These are phyloP conservation scores for Tolypocladium paradoxum DNA, from an alignment of 2,329 filamentous ascomycete genomes.

Conservation along the genomic window DNA sequence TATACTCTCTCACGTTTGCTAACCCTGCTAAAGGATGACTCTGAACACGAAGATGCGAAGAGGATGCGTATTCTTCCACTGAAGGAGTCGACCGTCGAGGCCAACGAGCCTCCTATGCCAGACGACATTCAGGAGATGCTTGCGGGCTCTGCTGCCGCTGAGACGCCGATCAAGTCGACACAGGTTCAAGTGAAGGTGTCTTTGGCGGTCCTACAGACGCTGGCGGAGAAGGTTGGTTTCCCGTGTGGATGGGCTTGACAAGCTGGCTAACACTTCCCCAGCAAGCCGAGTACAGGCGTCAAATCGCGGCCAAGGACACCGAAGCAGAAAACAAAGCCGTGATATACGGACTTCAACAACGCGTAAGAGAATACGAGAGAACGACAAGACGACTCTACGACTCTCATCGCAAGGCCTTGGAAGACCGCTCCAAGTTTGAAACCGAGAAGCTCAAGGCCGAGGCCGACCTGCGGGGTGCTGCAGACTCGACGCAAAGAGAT, in stretches of 20 bases:
- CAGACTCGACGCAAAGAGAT: slow-evolving; percentile 18
- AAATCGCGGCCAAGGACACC: slow-evolving; percentile 16
- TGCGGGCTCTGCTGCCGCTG: slow-evolving; percentile 8
- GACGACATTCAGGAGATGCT: slow-evolving; percentile 20
- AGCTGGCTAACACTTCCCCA: slow-evolving; percentile 10
- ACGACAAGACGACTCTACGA: slow-evolving; percentile 34
- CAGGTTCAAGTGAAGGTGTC: slow-evolving; percentile 16
- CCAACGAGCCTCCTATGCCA: slow-evolving; percentile 19
- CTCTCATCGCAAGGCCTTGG: slow-evolving; percentile 36
- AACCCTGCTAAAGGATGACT: slow-evolving; percentile 17
- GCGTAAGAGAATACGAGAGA: slow-evolving; percentile 33
- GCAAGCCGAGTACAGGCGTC: slow-evolving; percentile 19
- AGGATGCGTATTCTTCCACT: slow-evolving; percentile 15
- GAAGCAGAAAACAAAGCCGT: slow-evolving; percentile 28
- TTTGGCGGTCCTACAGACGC: slow-evolving; percentile 23
- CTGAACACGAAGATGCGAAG: slow-evolving; percentile 18
- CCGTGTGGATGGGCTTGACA: neutral
- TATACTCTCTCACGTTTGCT: neutral
- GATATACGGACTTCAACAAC: slow-evolving; percentile 31
- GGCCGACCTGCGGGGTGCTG: slow-evolving; percentile 15
- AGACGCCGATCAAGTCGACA: slow-evolving; percentile 5
- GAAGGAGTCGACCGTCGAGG: slow-evolving; percentile 8
- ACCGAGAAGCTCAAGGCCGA: slow-evolving; percentile 31
- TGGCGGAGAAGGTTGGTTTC: slow-evolving; percentile 26
- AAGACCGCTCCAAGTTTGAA: slow-evolving; percentile 39